These are phyloP conservation scores for Naganishia onofrii DNA, from an alignment of 768 basidiomycete genomes.

Conservation along the genomic window DNA sequence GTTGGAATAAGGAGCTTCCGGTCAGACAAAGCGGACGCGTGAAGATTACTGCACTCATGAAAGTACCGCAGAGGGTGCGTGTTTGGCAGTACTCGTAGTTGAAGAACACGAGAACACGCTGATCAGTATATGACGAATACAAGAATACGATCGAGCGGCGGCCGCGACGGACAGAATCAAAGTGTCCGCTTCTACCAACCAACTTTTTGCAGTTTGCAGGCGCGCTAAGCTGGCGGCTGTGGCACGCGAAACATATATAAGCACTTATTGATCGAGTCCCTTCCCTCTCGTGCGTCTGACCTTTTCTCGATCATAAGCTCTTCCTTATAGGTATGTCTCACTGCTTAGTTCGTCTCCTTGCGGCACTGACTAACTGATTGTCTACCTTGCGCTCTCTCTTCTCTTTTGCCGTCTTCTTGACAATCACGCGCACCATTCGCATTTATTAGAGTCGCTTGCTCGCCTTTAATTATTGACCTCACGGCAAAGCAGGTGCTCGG, in stretches of 20 bases:
- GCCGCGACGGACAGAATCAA: not conserved
- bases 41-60: too few species aligned
- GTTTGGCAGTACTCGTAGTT: too few species aligned
- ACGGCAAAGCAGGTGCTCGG: slow-evolving; percentile 34
- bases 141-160: too few species aligned
- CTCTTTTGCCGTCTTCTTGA: too few species aligned
- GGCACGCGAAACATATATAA: slow-evolving; percentile 2
- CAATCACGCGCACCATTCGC: not conserved
- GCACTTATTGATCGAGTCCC: not conserved
- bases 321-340: slow-evolving; percentile 30
- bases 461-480: slow-evolving; percentile 27
- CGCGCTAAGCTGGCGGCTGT: not conserved
- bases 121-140: slow-evolving; percentile 1
- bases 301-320: slow-evolving; percentile 13
- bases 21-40: not conserved
- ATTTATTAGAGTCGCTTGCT: slow-evolving; percentile 29
- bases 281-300: not conserved
- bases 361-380: not conserved
- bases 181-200: not conserved
- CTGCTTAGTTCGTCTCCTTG: not conserved
- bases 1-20: not conserved
- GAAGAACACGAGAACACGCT: too few species aligned
- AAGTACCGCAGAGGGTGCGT: too few species aligned
- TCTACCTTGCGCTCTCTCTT: not conserved
- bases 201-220: too few species aligned